Evolutionary conservation across 805 yeast species (phyloP).

Genomic region (Candida pini): DNA sequence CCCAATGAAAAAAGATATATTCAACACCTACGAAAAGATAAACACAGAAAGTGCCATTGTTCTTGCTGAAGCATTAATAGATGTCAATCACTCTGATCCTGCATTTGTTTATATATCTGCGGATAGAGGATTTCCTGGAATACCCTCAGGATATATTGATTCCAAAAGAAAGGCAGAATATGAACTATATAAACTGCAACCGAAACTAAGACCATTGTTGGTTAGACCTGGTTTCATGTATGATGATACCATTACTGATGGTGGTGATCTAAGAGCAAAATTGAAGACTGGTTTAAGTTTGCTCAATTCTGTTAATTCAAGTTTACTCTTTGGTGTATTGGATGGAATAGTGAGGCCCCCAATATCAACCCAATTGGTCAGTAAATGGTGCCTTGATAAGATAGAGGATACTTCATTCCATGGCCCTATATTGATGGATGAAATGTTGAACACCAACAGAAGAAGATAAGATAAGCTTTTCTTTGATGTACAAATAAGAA

Average conservation of each 20-base stretch:
- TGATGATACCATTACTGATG: conserved; percentile 40
- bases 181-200: conserved; percentile 35
- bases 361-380: conserved; percentile 64
- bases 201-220: conserved; percentile 54
- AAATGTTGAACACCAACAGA: conserved; percentile 26
- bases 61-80: conserved; percentile 51
- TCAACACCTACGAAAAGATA: conserved; percentile 52
- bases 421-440: conserved; percentile 59
- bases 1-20: conserved; percentile 49
- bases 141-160: conserved; percentile 65
- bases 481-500: too few species aligned
- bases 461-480: not conserved
- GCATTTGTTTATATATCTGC: conserved; percentile 78
- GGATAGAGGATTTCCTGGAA: conserved; percentile 59
- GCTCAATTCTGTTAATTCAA: conserved; percentile 39
- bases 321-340: conserved; percentile 35
- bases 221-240: conserved; percentile 83
- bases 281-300: conserved; percentile 39
- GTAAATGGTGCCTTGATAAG: conserved; percentile 49
- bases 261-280: conserved; percentile 32
- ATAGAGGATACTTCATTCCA: conserved; percentile 42
- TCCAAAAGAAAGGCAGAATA: conserved; percentile 77
- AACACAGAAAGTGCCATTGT: conserved; percentile 66
- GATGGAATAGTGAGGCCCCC: conserved; percentile 55
- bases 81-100: conserved; percentile 14